Base-by-base conservation (phyloP, 805 yeast genomes). In the Clavispora asparagi region DNA sequence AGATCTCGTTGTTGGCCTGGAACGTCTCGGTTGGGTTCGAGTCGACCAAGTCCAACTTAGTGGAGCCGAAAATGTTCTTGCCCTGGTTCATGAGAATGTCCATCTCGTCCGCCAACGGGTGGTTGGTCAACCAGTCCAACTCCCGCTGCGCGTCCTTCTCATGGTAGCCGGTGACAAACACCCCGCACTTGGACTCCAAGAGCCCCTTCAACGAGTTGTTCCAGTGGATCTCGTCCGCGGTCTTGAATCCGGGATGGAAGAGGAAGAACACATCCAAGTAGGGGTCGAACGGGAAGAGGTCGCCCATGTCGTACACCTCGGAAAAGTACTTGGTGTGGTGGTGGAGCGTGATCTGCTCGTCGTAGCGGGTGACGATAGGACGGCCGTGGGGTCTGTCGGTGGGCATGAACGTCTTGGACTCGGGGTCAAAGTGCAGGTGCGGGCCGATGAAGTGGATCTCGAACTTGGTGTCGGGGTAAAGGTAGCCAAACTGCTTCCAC, bases 211-310 rank as follows among this genome's bases (percentile, higher is more conserved):
- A 70, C 0, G 96, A 76, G 63, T 87, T 85, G 52, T 79, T 79
- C 97, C 98, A 92, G 60, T 81, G 79, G 48, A 84, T 83, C 63
- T 79, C 76, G 59, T 88, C 96, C 12, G 87, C 86, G 7, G 94
- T 85, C 16, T 88, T 83, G 60, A 90, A 79, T 36, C 97, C 97
- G 3, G 99, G 98, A 64, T 92, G 98, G 85, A 92, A 94, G 44
- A 87, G 75, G 78, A 89, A 90, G 68, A 94, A 94, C 26, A 82
- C 81, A 63, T 94, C 99, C 62, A 88, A 77, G 66, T 92, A 94
- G 39, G 99, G 99, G 65, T 94, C 99, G 65, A 91, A 94, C 6
- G 99, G 99, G 82, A 89, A 88, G 64, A 94, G 87, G 68, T 92
- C 97, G 58, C 91, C 94, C 41, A 88, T 83, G 58, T 90, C 90